Evolutionary conservation across 2,329 filamentous ascomycete genomes (phyloP).

Genomic region (Penicillium vulpinum): DNA sequence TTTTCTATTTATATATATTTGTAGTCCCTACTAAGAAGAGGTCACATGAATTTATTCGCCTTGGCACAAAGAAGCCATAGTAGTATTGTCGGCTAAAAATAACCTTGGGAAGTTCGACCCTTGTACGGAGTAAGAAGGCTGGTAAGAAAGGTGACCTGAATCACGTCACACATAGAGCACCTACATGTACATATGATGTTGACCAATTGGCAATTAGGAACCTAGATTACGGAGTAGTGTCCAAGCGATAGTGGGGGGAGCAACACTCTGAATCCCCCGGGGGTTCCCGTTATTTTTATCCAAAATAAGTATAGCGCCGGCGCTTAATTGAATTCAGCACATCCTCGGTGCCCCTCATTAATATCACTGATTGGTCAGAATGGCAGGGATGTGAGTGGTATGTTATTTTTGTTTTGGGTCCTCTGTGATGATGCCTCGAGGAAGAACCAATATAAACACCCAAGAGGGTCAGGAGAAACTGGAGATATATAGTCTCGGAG

Average conservation of each 20-base stretch:
- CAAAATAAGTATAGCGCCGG: constrained; percentile 4
- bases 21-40: too few species aligned
- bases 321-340: constrained; percentile 5
- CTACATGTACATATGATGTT: not conserved
- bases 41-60: too few species aligned
- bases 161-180: too few species aligned
- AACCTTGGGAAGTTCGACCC: too few species aligned
- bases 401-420: not conserved
- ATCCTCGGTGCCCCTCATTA: not conserved
- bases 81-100: too few species aligned
- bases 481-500: not conserved
- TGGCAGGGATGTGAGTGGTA: not conserved
- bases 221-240: not conserved
- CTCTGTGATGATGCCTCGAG: not conserved
- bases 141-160: too few species aligned
- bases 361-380: constrained; percentile 1
- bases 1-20: too few species aligned
- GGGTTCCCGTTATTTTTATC: not conserved
- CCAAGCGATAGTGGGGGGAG: not conserved
- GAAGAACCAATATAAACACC: constrained; percentile 7
- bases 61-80: too few species aligned
- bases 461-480: not conserved
- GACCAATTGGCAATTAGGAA: not conserved
- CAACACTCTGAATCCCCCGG: not conserved
- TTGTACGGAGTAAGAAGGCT: too few species aligned